Conservation (phyloP, 768 basidiomycete genomes). For the Suillus fuscotomentosus region DNA sequence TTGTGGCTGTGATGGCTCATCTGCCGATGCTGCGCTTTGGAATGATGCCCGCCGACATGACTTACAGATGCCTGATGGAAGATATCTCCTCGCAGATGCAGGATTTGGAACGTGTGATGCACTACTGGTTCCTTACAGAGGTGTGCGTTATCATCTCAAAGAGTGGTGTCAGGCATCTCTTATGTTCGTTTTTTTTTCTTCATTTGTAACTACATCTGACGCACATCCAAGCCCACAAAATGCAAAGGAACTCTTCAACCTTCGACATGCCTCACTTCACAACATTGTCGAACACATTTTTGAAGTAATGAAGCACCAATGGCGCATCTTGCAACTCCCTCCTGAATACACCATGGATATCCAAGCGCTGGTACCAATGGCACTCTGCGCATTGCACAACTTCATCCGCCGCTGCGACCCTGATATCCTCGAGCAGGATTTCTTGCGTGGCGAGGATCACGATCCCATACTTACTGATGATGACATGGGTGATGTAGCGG, state of each 20-base stretch:
- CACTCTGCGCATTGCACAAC: conserved; percentile 23
- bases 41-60: no score
- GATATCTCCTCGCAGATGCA: conserved; percentile 2
- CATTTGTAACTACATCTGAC: background rate
- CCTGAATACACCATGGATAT: conserved; percentile 13
- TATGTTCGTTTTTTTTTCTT: no score
- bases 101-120: background rate
- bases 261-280: background rate
- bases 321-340: conserved; percentile 7
- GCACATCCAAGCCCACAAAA: background rate
- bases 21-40: conserved; percentile 13
- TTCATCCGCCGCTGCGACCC: conserved; percentile 12
- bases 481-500: background rate
- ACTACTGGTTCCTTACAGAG: background rate
- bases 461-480: conserved; percentile 1
- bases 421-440: no score
- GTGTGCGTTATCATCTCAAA: background rate
- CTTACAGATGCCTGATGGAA: background rate
- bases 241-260: conserved; percentile 2
- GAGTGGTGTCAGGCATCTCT: background rate
- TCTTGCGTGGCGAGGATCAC: no score
- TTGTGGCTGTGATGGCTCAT: conserved; percentile 17
- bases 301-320: conserved; percentile 19
- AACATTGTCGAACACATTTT: background rate
- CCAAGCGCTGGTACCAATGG: conserved; percentile 22